Evolutionary conservation across 306 rosid genomes (phyloP).

Genomic region (Prunus dulcis): DNA sequence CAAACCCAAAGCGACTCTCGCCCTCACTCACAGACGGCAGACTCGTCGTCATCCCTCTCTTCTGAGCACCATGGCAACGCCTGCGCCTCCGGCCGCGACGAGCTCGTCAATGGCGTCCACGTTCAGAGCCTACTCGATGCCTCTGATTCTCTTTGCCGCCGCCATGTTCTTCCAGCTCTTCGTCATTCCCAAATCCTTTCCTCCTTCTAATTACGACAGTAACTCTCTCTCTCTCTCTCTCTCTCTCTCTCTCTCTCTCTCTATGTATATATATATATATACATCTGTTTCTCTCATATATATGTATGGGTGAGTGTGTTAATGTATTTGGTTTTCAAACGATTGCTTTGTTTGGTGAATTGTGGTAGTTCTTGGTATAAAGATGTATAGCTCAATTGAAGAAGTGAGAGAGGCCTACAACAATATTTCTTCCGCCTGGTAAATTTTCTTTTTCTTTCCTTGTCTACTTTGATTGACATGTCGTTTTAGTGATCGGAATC

Average conservation of each 20-base stretch:
- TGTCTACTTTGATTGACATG: neutral
- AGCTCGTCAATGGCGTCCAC: constrained; percentile 42
- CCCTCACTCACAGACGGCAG: neutral
- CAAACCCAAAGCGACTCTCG: too few relatives aligned
- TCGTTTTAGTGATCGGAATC: neutral
- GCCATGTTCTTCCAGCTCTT: constrained; percentile 75
- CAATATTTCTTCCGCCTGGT: constrained; percentile 59
- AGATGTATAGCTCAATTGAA: constrained; percentile 50
- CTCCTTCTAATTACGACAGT: constrained; percentile 84
- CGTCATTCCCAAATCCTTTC: constrained; percentile 76
- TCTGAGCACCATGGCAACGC: constrained; percentile 38
- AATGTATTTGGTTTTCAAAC: neutral
- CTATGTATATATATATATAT: too few relatives aligned
- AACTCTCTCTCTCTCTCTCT: constrained; percentile 2
- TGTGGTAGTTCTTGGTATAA: constrained; percentile 52
- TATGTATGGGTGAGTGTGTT: neutral
- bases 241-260: neutral
- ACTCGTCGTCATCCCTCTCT: neutral
- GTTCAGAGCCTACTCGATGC: constrained; percentile 65
- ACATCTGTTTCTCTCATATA: neutral
- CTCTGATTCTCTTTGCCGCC: constrained; percentile 57
- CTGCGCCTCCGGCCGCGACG: constrained; percentile 24
- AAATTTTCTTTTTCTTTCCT: constrained; percentile 10
- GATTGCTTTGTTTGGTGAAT: neutral
- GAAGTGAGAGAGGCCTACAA: constrained; percentile 61